phyloP scores from a whole-genome alignment of 2,329 filamentous ascomycete species.

The Celoporthe dispersa region DNA sequence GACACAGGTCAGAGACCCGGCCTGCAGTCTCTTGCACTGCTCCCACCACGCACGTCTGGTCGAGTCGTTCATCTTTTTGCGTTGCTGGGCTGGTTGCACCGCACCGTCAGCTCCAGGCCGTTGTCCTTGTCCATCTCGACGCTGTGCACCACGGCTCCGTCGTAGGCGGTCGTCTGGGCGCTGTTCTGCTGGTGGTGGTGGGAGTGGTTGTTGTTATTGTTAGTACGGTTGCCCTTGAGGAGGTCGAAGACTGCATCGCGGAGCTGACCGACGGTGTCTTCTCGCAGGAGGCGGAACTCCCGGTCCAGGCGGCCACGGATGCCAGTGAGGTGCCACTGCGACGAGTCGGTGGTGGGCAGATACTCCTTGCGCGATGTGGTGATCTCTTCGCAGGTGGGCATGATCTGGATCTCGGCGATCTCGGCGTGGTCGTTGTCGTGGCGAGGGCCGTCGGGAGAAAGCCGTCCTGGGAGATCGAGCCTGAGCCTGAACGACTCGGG shows the following conservation, averaged over 20 bases:
- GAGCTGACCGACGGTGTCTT: slow-evolving; percentile 59
- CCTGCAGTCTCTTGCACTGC: slow-evolving; percentile 51
- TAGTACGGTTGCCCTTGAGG: slow-evolving; percentile 39
- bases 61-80: slow-evolving; percentile 32
- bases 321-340: slow-evolving; percentile 46
- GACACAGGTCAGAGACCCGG: slow-evolving; percentile 55
- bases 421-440: slow-evolving; percentile 52
- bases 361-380: slow-evolving; percentile 42
- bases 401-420: slow-evolving; percentile 48
- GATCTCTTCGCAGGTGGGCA: slow-evolving; percentile 51
- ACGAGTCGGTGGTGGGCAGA: slow-evolving; percentile 44
- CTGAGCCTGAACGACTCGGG: slow-evolving; percentile 3
- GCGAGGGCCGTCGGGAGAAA: slow-evolving; percentile 35
- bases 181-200: slow-evolving; percentile 30
- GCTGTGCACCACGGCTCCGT: slow-evolving; percentile 38
- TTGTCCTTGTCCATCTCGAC: slow-evolving; percentile 42
- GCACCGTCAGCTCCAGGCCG: slow-evolving; percentile 50
- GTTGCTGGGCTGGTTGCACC: slow-evolving; percentile 50
- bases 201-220: slow-evolving; percentile 8
- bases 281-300: slow-evolving; percentile 59
- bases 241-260: slow-evolving; percentile 51
- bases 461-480: slow-evolving; percentile 28
- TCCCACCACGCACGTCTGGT: slow-evolving; percentile 55
- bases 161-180: slow-evolving; percentile 44
- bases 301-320: slow-evolving; percentile 55